Conservation (phyloP, 176 grass and related monocot genomes). For the Hordeum vulgare region DNA sequence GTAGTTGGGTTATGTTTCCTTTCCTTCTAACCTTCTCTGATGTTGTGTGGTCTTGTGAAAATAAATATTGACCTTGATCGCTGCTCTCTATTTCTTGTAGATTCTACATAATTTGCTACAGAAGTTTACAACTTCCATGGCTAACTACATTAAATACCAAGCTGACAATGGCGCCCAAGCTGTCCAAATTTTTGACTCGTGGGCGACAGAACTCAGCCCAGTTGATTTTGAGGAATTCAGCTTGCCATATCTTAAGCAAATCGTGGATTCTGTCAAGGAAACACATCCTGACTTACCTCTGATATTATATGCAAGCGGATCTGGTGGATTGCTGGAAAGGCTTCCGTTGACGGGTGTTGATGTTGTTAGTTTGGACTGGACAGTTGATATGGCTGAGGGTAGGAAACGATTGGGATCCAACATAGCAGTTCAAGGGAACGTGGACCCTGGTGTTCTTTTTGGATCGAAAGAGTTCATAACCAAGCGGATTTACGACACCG, state of each 20-base stretch:
- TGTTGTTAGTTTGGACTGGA: slow-evolving; percentile 98
- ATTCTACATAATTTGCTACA: slow-evolving; percentile 83
- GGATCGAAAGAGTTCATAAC: slow-evolving; percentile 95
- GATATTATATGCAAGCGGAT: slow-evolving; percentile 96
- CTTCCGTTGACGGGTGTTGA: slow-evolving; percentile 78
- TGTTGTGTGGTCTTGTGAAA: not conserved
- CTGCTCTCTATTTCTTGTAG: slow-evolving; percentile 37
- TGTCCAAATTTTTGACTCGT: slow-evolving; percentile 97
- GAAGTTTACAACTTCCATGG: slow-evolving; percentile 81
- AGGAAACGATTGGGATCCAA: slow-evolving; percentile 78
- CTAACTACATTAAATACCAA: slow-evolving; percentile 85
- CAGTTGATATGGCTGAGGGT: slow-evolving; percentile 93
- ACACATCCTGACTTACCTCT: slow-evolving; percentile 89
- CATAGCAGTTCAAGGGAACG: slow-evolving; percentile 86
- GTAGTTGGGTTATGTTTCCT: not conserved
- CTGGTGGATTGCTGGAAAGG: slow-evolving; percentile 86
- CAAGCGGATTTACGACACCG: slow-evolving; percentile 70
- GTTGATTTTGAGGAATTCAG: slow-evolving; percentile 96
- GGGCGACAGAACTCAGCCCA: slow-evolving; percentile 94
- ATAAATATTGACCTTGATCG: not conserved
- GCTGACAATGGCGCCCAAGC: slow-evolving; percentile 85
- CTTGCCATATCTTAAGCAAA: slow-evolving; percentile 88
- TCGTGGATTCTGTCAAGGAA: slow-evolving; percentile 69
- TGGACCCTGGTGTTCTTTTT: slow-evolving; percentile 95
- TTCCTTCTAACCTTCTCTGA: not conserved